Evolutionary conservation across 805 yeast genomes (phyloP), one percentile per base, ranked within the genome.

Genomic region (Saccharomyces jurei): DNA sequence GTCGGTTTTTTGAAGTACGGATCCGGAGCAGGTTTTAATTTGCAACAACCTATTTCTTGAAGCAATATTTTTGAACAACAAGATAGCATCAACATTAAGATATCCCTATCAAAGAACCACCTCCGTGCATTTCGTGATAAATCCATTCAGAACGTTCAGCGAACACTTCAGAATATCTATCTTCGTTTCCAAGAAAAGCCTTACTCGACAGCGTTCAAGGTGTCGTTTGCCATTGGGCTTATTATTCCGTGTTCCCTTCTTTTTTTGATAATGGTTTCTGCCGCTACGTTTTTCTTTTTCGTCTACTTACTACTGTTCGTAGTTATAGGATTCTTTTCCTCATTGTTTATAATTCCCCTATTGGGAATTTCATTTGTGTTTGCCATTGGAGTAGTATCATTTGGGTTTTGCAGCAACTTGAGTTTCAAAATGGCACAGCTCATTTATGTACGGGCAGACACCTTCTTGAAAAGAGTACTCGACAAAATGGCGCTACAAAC

Each of bases 351-450:
- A 28, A 50, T 65, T 1, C 73, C 73, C 26, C 53, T 68, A 41
- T 48, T 69, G 48, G 53, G 57, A 1, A 46, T 61, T 3, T 68
- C 73, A 3, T 59, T 66, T 50, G 47, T 61, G 10, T 67, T 68
- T 50, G 71, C 71, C 1, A 53, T 63, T 2, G 63, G 61, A 13
- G 66, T 65, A 11, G 64, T 68, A 1, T 46, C 62, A 3, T 60
- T 66, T 49, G 71, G 70, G 14, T 61, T 67, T 46, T 47, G 65
- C 48, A 65, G 70, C 54, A 66, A 65, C 41, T n/a, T 60, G 3
- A 60, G 64, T 3, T 67, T 66, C 52, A 61, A 60, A 46, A 44
- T 59, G 28, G 69, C 68, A 4, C 66, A 63, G 32, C 46, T 48
- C 28, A 31, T 66, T 27, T 68, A 66, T 54, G 58, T 60, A 25